phyloP scores from a whole-genome alignment of 495 filamentous ascomycete genomes.

The Lasiosphaeria miniovina region DNA sequence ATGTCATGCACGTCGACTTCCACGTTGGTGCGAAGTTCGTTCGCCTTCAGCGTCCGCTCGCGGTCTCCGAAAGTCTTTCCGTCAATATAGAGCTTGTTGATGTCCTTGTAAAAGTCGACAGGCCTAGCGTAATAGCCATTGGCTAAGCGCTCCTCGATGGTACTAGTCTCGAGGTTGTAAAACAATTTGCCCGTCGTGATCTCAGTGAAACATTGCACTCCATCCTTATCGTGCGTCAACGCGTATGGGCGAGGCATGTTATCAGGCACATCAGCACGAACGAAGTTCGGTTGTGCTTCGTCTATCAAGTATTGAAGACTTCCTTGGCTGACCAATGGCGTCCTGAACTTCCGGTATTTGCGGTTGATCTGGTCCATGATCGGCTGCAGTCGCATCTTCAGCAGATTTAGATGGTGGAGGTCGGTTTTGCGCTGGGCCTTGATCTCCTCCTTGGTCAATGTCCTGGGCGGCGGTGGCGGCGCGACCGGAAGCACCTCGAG shows the following conservation, averaged over 20 bases:
- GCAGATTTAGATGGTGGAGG: conserved; percentile 70
- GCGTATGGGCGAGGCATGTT: conserved; percentile 70
- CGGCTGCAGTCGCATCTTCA: conserved; percentile 84
- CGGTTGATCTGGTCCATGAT: conserved; percentile 94
- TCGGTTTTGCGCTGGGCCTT: conserved; percentile 79
- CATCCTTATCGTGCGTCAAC: conserved; percentile 68
- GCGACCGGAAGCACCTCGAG: conserved; percentile 74
- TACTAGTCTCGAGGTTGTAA: conserved; percentile 91
- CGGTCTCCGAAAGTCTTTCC: conserved; percentile 70
- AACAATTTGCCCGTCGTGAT: conserved; percentile 73
- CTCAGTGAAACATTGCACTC: conserved; percentile 67
- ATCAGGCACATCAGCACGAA: conserved; percentile 70
- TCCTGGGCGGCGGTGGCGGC: conserved; percentile 61
- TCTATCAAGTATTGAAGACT: conserved; percentile 76
- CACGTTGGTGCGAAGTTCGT: conserved; percentile 85
- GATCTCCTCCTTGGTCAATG: conserved; percentile 69
- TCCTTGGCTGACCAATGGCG: conserved; percentile 68
- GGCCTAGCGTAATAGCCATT: conserved; percentile 93
- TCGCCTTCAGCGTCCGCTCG: conserved; percentile 76
- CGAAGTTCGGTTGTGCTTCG: conserved; percentile 74
- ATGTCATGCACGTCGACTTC: conserved; percentile 82
- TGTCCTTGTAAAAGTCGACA: conserved; percentile 81
- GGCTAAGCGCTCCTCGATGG: conserved; percentile 88
- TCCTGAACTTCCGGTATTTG: conserved; percentile 78
- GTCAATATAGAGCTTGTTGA: conserved; percentile 79